Conservation (phyloP, 2,329 filamentous ascomycete genomes). For the Neonectria faginata region DNA sequence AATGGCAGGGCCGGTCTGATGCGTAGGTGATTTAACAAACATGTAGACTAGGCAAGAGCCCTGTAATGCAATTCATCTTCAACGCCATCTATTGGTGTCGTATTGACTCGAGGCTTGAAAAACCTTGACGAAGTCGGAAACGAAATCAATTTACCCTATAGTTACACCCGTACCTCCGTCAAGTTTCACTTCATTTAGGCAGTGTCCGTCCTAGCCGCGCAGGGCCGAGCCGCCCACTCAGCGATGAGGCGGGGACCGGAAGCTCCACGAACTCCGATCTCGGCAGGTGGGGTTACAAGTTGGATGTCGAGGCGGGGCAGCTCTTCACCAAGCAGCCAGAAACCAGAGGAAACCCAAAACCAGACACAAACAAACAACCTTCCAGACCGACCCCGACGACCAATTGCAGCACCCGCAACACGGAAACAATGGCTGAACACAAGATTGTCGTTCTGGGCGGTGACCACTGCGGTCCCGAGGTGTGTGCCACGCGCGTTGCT, state of each 20-base stretch:
- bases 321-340: constrained; percentile 21
- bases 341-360: constrained; percentile 25
- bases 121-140: background rate
- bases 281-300: constrained; percentile 51
- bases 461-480: constrained; percentile 89
- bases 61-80: background rate
- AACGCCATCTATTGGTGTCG: background rate
- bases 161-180: background rate
- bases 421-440: constrained; percentile 69
- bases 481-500: constrained; percentile 54
- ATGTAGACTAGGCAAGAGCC: background rate
- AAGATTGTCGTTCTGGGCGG: constrained; percentile 86
- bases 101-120: background rate
- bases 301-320: constrained; percentile 41
- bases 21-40: background rate
- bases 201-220: constrained; percentile 31
- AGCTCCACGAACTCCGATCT: constrained; percentile 49
- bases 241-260: constrained; percentile 31
- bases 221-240: constrained; percentile 38
- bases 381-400: background rate
- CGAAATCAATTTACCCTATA: constrained; percentile 2
- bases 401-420: constrained; percentile 11
- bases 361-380: constrained; percentile 14
- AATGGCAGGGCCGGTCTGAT: background rate
- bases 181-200: constrained; percentile 26